A percentile compares a stretch with the other conserved stretches of the same genome.
These are phyloP conservation scores for Tolypocladium amazonense DNA, from an alignment of 2,329 filamentous ascomycete genomes.

Conservation along the genomic window DNA sequence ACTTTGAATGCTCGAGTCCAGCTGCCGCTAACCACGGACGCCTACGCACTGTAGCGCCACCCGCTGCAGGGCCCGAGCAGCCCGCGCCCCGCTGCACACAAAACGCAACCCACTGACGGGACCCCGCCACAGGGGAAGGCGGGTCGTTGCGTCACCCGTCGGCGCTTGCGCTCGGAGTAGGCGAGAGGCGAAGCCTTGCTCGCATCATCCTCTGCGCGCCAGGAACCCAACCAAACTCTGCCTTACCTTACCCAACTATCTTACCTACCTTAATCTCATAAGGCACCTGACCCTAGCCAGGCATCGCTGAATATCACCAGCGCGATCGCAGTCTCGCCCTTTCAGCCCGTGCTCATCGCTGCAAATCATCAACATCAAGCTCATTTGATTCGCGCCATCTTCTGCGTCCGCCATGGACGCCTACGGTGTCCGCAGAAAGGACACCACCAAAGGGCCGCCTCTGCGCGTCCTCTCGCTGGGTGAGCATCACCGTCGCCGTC, in stretches of 20 bases:
- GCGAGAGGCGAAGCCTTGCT: neutral
- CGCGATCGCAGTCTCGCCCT: neutral
- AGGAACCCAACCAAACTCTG: neutral
- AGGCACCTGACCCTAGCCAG: neutral
- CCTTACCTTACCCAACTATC: neutral
- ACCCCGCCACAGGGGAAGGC: neutral
- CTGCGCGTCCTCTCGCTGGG: constrained; percentile 84
- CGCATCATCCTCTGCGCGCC: neutral
- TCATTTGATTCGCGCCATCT: neutral
- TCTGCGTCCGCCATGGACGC: constrained; percentile 33
- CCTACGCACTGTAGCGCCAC: neutral
- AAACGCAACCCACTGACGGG: neutral
- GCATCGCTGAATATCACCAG: neutral
- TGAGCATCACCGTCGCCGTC: constrained; percentile 31
- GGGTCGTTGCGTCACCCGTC: neutral
- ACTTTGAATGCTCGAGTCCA: too few species aligned
- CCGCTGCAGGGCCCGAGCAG: neutral
- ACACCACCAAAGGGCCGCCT: constrained; percentile 91
- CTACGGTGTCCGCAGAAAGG: constrained; percentile 64
- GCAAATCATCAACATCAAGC: neutral
- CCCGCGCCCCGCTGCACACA: neutral
- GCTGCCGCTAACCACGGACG: neutral
- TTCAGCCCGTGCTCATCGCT: neutral
- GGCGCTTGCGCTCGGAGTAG: neutral
- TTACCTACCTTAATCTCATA: too few species aligned